These are phyloP conservation scores for Mycena sp. DNA, from an alignment of 1,284 basidiomycete genomes.

Conservation along the genomic window DNA sequence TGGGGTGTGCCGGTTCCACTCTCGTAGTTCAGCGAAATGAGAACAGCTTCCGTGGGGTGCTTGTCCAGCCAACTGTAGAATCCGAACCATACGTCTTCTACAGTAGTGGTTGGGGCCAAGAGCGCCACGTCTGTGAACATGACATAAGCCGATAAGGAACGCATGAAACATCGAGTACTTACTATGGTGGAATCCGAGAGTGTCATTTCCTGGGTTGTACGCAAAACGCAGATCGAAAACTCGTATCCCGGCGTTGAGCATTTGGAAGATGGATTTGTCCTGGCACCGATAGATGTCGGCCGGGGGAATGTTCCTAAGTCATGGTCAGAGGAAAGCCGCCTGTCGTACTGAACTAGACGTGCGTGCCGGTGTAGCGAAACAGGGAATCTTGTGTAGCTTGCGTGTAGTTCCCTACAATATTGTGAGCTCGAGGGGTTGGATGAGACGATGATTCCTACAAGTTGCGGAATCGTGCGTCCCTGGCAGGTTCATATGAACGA, in stretches of 20 bases:
- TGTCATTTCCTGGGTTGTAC: slow-evolving; percentile 27
- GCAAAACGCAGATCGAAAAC: slow-evolving; percentile 29
- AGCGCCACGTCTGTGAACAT: slow-evolving; percentile 13
- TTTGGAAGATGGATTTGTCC: slow-evolving; percentile 23
- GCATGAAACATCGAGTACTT: not conserved
- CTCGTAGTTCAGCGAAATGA: slow-evolving; percentile 28
- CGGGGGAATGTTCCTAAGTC: slow-evolving; percentile 13
- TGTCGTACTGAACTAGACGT: not conserved
- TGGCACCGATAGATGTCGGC: slow-evolving; percentile 27
- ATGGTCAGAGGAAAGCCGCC: not conserved
- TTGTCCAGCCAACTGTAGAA: slow-evolving; percentile 29
- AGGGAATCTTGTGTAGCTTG: slow-evolving; percentile 28
- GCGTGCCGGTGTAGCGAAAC: slow-evolving; percentile 26
- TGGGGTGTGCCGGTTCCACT: slow-evolving; percentile 23
- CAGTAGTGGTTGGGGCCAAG: slow-evolving; percentile 23
- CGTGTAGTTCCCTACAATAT: slow-evolving; percentile 26
- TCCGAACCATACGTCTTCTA: slow-evolving; percentile 31
- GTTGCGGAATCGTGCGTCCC: slow-evolving; percentile 28
- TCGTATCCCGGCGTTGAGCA: slow-evolving; percentile 25
- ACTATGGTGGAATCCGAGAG: slow-evolving; percentile 29
- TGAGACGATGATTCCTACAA: not conserved
- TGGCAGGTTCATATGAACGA: slow-evolving; percentile 28
- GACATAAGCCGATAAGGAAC: not conserved
- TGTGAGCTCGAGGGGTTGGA: not conserved
- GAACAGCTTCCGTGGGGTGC: slow-evolving; percentile 27